Base-by-base conservation (phyloP, 2,329 filamentous ascomycete species). In the Anthostomella pinea region DNA sequence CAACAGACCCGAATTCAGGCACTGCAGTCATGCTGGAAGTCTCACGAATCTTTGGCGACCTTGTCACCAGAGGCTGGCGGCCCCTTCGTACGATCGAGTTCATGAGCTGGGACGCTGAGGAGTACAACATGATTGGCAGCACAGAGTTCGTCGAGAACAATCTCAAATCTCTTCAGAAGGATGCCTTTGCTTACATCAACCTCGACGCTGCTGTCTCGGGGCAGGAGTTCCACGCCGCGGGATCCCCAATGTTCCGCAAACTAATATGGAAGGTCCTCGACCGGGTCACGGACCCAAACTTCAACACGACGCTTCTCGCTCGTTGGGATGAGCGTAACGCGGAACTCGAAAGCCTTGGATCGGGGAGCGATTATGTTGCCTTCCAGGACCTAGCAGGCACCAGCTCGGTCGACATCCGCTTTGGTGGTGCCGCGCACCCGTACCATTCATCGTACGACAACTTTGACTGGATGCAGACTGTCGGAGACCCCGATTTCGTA, bases 31-130 rank as follows among this genome's bases (percentile, higher is more conserved):
- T 98, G 74, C 75, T 97, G 35, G 93, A 98, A 66, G 73, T 97
- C 39, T 82, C 86, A 15, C 81, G 85, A 28, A 81, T 95, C 31
- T 87, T 98, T 53, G 88, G 89, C 25, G 80, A 87, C 46, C 75
- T 97, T 11, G 72, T 82, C 15, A 64, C 72, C 11, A 77, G 81
- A 39, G 91, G 90, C 35, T 98, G 93, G 93, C 77, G 86, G 17
- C 93, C 93, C 1, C 71, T 95, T 11, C 83, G 93, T n/a, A 94
- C 88, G 3, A 95, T 98, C 47, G 86, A 95, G 60, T 97, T 98
- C 62, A 89, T 90, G 56, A 95, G 87, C 21, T 98, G 93, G 93
- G 93, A 98, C 60, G 93, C 79, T 4, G 84, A 84, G 51, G 88
- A 91, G 62, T 97, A 95, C 68, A 96, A 96, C 62, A 69, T 93